Base-by-base conservation (phyloP, 192 early-diverging fungal genomes). In the Anaeromyces robustus region DNA sequence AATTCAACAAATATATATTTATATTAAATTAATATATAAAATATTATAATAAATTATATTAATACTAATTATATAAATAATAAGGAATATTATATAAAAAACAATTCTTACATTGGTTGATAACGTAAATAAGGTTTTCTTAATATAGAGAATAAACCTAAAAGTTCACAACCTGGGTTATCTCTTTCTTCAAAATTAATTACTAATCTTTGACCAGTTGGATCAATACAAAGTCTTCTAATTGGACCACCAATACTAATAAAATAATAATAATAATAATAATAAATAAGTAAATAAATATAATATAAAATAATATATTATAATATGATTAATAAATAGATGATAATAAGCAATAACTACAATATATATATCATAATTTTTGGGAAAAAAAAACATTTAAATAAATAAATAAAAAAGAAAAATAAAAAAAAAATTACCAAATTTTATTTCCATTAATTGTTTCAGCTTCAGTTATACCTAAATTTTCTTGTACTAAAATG, bases 201-300 rank as follows among this genome's bases (percentile, higher is more conserved):
- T 6, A 87, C 87, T 31, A 92, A 52, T 30, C 91, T 83, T 28
- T 87, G 84, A 9, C 90, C 90, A 39, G 83, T 84, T 17, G 85
- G 86, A 77, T 92, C 91, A 12, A 92, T 39, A 6, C 79, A 78
- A 29, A 92, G 78, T 30, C 86, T 81, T 37, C 87, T 84, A 77
- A 92, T 89, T 4, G 81, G 80, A 0, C 91, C 91, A 29, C 86
- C 88, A 16, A 89, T 30, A 29, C 43, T 52, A 34, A 7, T 34
- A 7, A 34, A 7, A 34, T 34, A 7, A 34, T 7, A 7, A 34
- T 7, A 7, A 34, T 7, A 4, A 34, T 34, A 7, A 34, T 34
- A 34, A 7, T 34, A 4, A 34, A 34, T 7, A 7, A 34, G 12
- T 34, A 34, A 34, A 7, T 7, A 34, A 7, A 34, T 14, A 14